Percentiles rank a stretch among this genome's conserved stretches.
Conservation (phyloP, 2,329 filamentous ascomycete species). For the Macrophomina tecta region DNA sequence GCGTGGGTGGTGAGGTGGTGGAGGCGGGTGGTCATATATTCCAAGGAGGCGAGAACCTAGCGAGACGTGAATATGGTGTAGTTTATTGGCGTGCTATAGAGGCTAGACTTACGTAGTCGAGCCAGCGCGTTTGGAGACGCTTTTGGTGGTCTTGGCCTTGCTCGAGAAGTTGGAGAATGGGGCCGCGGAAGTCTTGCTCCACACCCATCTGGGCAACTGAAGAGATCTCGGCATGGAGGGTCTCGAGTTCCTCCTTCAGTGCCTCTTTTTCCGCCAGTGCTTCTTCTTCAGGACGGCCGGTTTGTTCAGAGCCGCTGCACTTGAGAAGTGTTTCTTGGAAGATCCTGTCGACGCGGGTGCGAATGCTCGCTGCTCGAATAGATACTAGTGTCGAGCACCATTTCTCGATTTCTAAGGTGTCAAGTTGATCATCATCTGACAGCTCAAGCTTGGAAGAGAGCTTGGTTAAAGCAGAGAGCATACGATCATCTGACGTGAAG, state of each 20-base stretch:
- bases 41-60: conserved; percentile 47
- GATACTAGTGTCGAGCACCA: conserved; percentile 57
- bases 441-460: conserved; percentile 57
- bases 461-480: conserved; percentile 18
- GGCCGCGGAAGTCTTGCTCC: conserved; percentile 70
- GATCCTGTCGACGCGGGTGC: conserved; percentile 57
- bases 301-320: conserved; percentile 40
- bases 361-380: conserved; percentile 50
- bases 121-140: conserved; percentile 47
- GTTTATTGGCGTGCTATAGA: no score
- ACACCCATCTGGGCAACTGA: conserved; percentile 74
- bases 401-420: conserved; percentile 60
- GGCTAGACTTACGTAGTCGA: conserved; percentile 47
- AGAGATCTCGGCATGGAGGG: conserved; percentile 71
- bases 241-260: conserved; percentile 70
- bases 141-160: conserved; percentile 43
- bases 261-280: conserved; percentile 58
- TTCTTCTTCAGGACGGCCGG: conserved; percentile 52
- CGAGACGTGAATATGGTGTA: conserved; percentile 10
- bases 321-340: conserved; percentile 52
- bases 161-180: conserved; percentile 56
- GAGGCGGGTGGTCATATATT: conserved; percentile 49
- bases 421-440: conserved; percentile 55
- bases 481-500: conserved; percentile 68
- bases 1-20: conserved; percentile 37